Evolutionary conservation across 2,329 filamentous ascomycete species (phyloP), one percentile per base, ranked within the genome.

Genomic region (Colletotrichum sp.): DNA sequence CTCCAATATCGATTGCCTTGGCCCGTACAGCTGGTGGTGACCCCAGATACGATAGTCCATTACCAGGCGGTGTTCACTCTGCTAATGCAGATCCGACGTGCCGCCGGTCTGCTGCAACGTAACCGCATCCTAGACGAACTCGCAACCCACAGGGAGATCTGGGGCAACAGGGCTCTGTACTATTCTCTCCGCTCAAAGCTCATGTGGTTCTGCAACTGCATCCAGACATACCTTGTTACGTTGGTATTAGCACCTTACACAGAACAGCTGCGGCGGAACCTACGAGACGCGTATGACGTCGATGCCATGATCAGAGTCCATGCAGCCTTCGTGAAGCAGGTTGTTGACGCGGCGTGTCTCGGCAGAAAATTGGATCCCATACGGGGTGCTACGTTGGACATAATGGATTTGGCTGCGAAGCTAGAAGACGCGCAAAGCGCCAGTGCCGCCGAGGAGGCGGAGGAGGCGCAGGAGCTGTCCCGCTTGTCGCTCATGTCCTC

Each of bases 241-340:
- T 89, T 95, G 3, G 94, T 96, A 2, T 88, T 98, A 1, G 89
- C 89, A 1, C 90, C 92, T 0, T 88, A 92, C 26, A 90, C 89
- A 3, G 80, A 83, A 3, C 86, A 87, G 34, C 90, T 98, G 86
- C 85, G 86, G 8, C 82, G 83, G 4, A 86, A 89, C 1, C 88
- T 98, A 67, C 83, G 85, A 16, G 84, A 86, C 8, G 92, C 95
- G 0, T 88, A 89, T 30, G 95, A 96, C 78, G 91, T 98, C 12
- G 95, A 98, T 81, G 90, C 90, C 30, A 97, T 98, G 94, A 92
- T 96, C 30, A 84, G 84, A 2, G 88, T 93, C 1, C 96, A 98
- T 81, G 85, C 90, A 6, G 82, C 83, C 0, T 96, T 94, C 79
- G 85, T 94, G 60, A 88, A 87, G 60, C 89, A 89, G 3, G 85